Base-by-base conservation (phyloP, 75 land plant genomes). In the Chamaecyparis obtusa region DNA sequence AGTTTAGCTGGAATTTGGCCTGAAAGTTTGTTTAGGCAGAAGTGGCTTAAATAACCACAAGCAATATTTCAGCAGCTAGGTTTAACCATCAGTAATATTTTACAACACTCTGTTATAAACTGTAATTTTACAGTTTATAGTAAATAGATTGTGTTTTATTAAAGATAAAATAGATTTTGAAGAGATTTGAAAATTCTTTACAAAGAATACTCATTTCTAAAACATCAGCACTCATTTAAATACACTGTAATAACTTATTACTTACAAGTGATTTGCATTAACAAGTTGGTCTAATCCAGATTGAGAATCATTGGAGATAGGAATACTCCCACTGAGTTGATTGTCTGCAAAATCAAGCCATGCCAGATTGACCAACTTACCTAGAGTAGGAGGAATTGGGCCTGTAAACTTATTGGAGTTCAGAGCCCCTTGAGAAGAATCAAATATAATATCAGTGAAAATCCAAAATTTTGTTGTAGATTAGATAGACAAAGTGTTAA, bases 291-390 rank as follows among this genome's bases (percentile, higher is more conserved):
- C 96, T 11, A 95, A 90, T 49, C 97, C 97, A 60, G 89, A 55
- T 1, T 78, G 64, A 21, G 16, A 72, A 11, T 69, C 87, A 87
- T 86, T 83, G 43, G 96, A 95, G 39, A 93, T 88, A 8, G 96
- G 97, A 55, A 95, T 86, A 1, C 83, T 35, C 83, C 97, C 97
- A 11, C 69, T 79, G 15, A 95, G 87, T 83, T 81, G 80, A 83
- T 95, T 95, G 83, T 91, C 91, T n/a, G 96, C 88, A 27, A 95
- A 39, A 83, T 95, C 97, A 56, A 95, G 87, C 97, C 95, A 95
- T 43, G 84, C 89, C 4, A 95, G 86, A 11, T 91, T 88, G 9
- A 87, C 83, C 33, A 95, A 85, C 24, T 86, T 79, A 37, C 97
- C 95, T 43, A 95, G 86, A 6, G 93, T 37, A 56, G 96, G 44